A percentile compares a stretch with the other conserved stretches of the same genome.
Conservation (phyloP, 1,284 basidiomycete species). For the Ganoderma sinense region DNA sequence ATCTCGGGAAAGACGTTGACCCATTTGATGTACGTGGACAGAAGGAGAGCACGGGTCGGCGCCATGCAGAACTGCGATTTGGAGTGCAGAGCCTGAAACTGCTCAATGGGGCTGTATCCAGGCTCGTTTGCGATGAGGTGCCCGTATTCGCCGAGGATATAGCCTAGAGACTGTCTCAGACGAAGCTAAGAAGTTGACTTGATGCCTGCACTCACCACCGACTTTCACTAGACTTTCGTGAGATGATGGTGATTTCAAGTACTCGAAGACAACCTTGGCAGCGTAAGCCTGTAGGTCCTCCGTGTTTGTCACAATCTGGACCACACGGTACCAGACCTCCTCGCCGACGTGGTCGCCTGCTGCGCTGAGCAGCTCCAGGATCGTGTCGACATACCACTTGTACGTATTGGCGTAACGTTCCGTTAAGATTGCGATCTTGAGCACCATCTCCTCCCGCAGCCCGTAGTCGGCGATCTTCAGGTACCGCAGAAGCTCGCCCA, state of each 20-base stretch:
- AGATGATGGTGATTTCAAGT: slow-evolving; percentile 87
- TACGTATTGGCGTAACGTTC: slow-evolving; percentile 97
- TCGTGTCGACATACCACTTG: slow-evolving; percentile 97
- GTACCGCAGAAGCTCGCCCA: slow-evolving; percentile 93
- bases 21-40: slow-evolving; percentile 99
- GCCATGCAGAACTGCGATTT: slow-evolving; percentile 97
- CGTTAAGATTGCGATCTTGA: slow-evolving; percentile 98
- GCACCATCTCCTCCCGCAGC: slow-evolving; percentile 96
- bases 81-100: slow-evolving; percentile 93
- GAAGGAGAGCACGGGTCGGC: slow-evolving; percentile 88
- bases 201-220: slow-evolving; percentile 66
- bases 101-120: slow-evolving; percentile 93
- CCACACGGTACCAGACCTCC: slow-evolving; percentile 98
- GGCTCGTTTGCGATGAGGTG: slow-evolving; percentile 96
- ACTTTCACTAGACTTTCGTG: slow-evolving; percentile 99
- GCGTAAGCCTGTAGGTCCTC: slow-evolving; percentile 97
- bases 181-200: background rate
- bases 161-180: slow-evolving; percentile 59
- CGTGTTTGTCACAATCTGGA: slow-evolving; percentile 98
- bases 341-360: slow-evolving; percentile 99
- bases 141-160: slow-evolving; percentile 97
- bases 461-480: slow-evolving; percentile 95
- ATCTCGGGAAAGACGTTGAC: slow-evolving; percentile 99
- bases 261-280: slow-evolving; percentile 91
- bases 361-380: slow-evolving; percentile 93